Evolutionary conservation across 1,284 basidiomycete species (phyloP), one percentile per base, ranked within the genome.

Genomic region (Cutaneotrichosporon mucoides): DNA sequence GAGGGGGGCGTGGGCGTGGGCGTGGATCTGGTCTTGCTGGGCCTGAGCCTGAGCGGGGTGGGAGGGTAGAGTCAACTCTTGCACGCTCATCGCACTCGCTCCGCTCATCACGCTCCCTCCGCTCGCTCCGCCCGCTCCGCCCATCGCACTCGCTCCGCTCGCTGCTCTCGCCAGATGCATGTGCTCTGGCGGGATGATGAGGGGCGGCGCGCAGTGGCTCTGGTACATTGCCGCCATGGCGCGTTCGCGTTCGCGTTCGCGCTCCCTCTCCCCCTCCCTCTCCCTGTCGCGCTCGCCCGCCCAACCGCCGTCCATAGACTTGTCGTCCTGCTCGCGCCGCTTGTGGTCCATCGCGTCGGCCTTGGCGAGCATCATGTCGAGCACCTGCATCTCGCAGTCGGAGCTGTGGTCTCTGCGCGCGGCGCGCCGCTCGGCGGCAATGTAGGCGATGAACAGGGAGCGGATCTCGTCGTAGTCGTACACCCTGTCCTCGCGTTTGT

Each of bases 291-390:
- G 43, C n/a, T 45, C 43, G 4, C 43, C 8, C 43, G 12, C 43
- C 9, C 8, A 24, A 24, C 24, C 15, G 44, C 44, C 16, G 44
- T 9, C 44, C 15, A 16, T 10, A 5, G 44, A 15, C 15, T 46
- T 46, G 13, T 16, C 13, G 41, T 38, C 36, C 40, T 34, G 5
- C 24, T 24, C 24, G 24, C 24, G 24, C 37, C 53, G 46, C 1
- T 45, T 53, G 12, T 24, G 24, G 24, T 64, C 60, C 15, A 62
- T 48, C 43, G 49, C 61, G 52, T 62, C 49, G 0, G 61, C 58
- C 47, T 59, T 56, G 33, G 50, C 44, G 37, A 65, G 58, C 61
- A 65, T 62, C 61, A 62, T 57, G 53, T 65, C 64, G 41, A 65
- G 56, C 12, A 65, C 64, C n/a, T 41, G 36, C 33, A 65, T 42